Conservation (phyloP, 208 protist species). For the Trypanosoma lewisi region DNA sequence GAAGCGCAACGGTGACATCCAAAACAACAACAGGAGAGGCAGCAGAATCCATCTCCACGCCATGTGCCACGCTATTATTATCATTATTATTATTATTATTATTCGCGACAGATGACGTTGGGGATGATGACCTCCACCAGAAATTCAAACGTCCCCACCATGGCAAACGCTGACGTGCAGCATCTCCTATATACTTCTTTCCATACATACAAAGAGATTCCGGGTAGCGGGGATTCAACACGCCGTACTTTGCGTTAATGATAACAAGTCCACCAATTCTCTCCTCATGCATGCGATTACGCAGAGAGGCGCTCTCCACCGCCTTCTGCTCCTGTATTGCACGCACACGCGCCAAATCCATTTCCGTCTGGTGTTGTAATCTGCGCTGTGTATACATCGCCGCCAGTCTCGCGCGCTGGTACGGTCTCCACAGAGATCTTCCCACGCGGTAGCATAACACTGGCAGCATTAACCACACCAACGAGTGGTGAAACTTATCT, state of each 20-base stretch:
- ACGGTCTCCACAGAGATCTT: conserved; percentile 46
- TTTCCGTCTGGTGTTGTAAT: conserved; percentile 60
- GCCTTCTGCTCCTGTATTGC: conserved; percentile 73
- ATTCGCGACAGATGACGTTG: background rate
- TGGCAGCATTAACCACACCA: conserved; percentile 63
- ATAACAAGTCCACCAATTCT: conserved; percentile 78
- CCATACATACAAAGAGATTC: conserved; percentile 26
- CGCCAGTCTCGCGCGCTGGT: conserved; percentile 38
- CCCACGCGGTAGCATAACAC: conserved; percentile 53
- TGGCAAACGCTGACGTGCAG: background rate
- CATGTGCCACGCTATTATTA: no score
- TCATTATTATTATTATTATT: conserved; percentile 22
- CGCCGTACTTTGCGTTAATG: conserved; percentile 84
- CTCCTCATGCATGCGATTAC: conserved; percentile 55
- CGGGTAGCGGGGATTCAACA: conserved; percentile 60
- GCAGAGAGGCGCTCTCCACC: conserved; percentile 46
- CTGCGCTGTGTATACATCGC: conserved; percentile 47
- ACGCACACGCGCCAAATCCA: conserved; percentile 66
- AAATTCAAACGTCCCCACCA: conserved; percentile 5
- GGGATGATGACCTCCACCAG: background rate
- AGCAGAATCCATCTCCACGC: no score
- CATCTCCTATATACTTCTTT: background rate
- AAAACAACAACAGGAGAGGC: conserved; percentile 48
- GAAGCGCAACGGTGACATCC: conserved; percentile 87
- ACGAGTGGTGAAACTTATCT: conserved; percentile 32